Conservation (phyloP, 805 yeast species). For the Henningerozyma blattae region DNA sequence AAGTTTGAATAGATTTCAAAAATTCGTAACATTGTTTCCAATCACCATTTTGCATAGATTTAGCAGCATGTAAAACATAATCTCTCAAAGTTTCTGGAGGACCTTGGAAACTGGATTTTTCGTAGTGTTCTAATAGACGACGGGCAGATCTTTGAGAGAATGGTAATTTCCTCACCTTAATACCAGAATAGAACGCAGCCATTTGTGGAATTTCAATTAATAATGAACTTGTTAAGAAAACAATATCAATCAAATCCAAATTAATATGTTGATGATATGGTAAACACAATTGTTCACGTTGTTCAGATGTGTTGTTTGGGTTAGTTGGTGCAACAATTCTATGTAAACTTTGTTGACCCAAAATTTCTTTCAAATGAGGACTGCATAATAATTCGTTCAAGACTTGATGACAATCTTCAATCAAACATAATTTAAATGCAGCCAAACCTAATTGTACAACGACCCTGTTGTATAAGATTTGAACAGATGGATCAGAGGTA, state of each 20-base stretch:
- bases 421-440: constrained; percentile 84
- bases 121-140: constrained; percentile 83
- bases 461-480: constrained; percentile 89
- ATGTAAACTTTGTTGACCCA: constrained; percentile 78
- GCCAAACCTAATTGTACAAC: constrained; percentile 91
- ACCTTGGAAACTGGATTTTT: constrained; percentile 89
- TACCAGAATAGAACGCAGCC: constrained; percentile 53
- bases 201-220: constrained; percentile 85
- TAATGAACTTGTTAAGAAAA: constrained; percentile 79
- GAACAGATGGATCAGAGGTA: constrained; percentile 73
- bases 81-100: constrained; percentile 97
- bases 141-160: constrained; percentile 71
- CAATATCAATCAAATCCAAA: constrained; percentile 87
- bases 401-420: constrained; percentile 76
- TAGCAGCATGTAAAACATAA: constrained; percentile 84
- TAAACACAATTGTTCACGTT: constrained; percentile 53
- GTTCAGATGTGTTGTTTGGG: constrained; percentile 15
- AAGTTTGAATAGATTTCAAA: constrained; percentile 49
- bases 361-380: constrained; percentile 75
- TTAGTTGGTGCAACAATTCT: constrained; percentile 44
- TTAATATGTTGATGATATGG: constrained; percentile 99
- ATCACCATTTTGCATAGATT: constrained; percentile 76
- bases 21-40: constrained; percentile 71
- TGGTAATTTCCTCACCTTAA: constrained; percentile 48
- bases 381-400: constrained; percentile 82